phyloP scores from a whole-genome alignment of 1,139 yeast species.

The Schwanniomyces etchellsii region DNA sequence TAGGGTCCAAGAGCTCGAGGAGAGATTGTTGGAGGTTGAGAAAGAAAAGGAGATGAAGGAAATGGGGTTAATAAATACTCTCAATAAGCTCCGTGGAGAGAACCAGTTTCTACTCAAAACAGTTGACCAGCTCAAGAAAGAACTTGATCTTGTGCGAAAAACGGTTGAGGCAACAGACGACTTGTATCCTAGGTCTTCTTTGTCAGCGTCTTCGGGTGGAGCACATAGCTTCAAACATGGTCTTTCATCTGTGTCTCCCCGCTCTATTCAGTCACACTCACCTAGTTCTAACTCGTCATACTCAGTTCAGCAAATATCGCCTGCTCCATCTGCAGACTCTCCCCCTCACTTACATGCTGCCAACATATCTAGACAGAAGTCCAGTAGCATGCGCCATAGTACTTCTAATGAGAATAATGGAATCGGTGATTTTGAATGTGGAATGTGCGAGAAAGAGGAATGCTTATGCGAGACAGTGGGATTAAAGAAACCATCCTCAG shows the following conservation, averaged over 20 bases:
- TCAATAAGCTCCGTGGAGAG: conserved; percentile 36
- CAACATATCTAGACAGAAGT: conserved; percentile 3
- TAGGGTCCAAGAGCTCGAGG: conserved; percentile 43
- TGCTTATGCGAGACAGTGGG: conserved; percentile 71
- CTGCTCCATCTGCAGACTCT: conserved; percentile 51
- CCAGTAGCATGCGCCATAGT: conserved; percentile 13
- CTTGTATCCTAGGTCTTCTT: not conserved
- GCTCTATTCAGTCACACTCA: not conserved
- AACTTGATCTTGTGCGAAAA: conserved; percentile 5
- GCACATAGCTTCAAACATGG: not conserved
- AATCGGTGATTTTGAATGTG: conserved; percentile 48
- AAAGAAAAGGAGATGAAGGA: conserved; percentile 59
- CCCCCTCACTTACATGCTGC: conserved; percentile 12
- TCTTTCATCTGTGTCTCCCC: not conserved
- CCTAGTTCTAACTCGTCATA: conserved; percentile 27
- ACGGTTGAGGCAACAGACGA: not conserved
- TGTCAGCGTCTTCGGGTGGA: not conserved
- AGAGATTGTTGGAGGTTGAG: conserved; percentile 53
- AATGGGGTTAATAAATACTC: conserved; percentile 50
- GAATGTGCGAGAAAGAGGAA: conserved; percentile 63
- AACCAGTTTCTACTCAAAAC: conserved; percentile 32
- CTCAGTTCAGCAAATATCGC: conserved; percentile 45
- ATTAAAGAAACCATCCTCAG: conserved; percentile 23
- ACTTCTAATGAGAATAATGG: conserved; percentile 5
- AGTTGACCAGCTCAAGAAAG: conserved; percentile 30